phyloP scores from a whole-genome alignment of 148 eudicot species.

The Spergularia marina region DNA sequence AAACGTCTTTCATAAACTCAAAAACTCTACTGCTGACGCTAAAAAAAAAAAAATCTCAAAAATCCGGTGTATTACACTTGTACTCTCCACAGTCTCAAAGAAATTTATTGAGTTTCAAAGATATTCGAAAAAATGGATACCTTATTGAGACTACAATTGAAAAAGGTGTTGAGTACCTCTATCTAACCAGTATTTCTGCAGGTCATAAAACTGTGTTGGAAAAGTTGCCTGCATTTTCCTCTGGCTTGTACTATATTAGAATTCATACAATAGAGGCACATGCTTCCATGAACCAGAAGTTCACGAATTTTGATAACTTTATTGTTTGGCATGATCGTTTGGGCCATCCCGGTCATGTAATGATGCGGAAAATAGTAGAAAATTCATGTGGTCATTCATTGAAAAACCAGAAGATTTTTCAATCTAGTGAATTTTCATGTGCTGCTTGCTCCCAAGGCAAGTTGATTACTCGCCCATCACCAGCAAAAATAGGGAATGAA shows the following conservation, averaged over 20 bases:
- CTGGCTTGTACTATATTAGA: not conserved
- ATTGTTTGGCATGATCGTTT: not conserved
- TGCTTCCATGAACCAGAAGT: not conserved
- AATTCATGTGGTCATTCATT: not conserved
- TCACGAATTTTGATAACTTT: not conserved
- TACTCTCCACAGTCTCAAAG: too few species aligned
- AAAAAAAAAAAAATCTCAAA: too few species aligned
- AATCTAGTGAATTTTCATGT: not conserved
- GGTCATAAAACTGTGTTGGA: too few species aligned
- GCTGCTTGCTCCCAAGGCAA: not conserved
- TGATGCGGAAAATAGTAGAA: not conserved
- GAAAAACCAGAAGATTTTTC: not conserved
- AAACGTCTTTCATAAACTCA: too few species aligned
- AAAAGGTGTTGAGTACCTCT: too few species aligned
- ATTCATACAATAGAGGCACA: not conserved
- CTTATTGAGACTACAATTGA: too few species aligned
- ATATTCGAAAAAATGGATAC: too few species aligned
- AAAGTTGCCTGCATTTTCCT: too few species aligned
- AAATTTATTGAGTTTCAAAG: too few species aligned
- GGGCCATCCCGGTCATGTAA: not conserved
- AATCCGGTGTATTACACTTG: too few species aligned
- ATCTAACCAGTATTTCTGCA: too few species aligned
- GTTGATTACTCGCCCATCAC: not conserved
- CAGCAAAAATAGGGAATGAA: not conserved
- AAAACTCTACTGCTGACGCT: too few species aligned